These are phyloP conservation scores for Kluyveromyces marxianus DNA, from an alignment of 1,139 yeast genomes.

Conservation along the genomic window DNA sequence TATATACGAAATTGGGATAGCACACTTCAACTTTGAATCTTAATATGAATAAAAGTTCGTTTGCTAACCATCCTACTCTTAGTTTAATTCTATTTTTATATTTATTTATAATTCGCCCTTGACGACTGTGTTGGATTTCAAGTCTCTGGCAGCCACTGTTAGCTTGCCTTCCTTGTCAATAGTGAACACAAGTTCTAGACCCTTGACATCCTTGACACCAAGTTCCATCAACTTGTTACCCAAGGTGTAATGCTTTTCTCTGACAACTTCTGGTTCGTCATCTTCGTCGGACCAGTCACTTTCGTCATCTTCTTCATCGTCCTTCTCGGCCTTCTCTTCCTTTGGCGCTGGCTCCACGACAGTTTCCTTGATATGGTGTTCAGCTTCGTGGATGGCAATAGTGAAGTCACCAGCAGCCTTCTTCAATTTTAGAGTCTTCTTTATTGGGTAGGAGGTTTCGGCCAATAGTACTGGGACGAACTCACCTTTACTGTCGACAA, in stretches of 20 bases:
- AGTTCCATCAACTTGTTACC: slow-evolving; percentile 74
- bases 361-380: slow-evolving; percentile 69
- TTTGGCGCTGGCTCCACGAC: slow-evolving; percentile 60
- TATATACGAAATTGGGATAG: too few species aligned
- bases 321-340: slow-evolving; percentile 32
- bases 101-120: slow-evolving; percentile 27
- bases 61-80: neutral
- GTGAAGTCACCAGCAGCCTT: slow-evolving; percentile 59
- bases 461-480: slow-evolving; percentile 70
- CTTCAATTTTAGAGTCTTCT: slow-evolving; percentile 61
- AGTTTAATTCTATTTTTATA: neutral
- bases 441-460: slow-evolving; percentile 89
- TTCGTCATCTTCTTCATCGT: slow-evolving; percentile 52
- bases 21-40: too few species aligned
- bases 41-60: neutral
- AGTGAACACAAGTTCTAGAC: slow-evolving; percentile 76
- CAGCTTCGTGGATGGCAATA: slow-evolving; percentile 78
- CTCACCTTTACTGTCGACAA: slow-evolving; percentile 63
- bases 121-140: slow-evolving; percentile 48
- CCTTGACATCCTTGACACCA: slow-evolving; percentile 66
- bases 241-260: slow-evolving; percentile 67
- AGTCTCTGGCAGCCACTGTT: slow-evolving; percentile 77
- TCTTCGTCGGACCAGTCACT: slow-evolving; percentile 50
- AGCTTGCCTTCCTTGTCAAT: slow-evolving; percentile 79
- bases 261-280: slow-evolving; percentile 71